Conservation (phyloP, 2,329 filamentous ascomycete species). For the Penicillium hesseltinei region DNA sequence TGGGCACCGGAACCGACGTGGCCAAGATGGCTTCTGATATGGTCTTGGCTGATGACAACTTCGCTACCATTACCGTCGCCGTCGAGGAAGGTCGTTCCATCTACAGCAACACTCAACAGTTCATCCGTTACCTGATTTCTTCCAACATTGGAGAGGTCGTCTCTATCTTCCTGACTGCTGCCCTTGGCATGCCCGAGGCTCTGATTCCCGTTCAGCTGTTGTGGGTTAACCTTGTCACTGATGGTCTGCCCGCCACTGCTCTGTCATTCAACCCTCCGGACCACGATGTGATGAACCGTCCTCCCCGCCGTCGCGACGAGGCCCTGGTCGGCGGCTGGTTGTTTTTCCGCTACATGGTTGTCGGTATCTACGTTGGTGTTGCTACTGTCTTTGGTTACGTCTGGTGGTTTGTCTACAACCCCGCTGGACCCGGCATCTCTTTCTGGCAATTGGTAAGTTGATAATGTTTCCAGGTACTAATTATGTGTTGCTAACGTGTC, state of each 20-base stretch:
- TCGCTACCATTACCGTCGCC: conserved; percentile 92
- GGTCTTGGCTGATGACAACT: conserved; percentile 98
- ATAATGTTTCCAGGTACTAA: conserved; percentile 6
- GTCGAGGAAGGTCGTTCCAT: conserved; percentile 97
- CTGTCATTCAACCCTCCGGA: conserved; percentile 98
- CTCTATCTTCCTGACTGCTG: conserved; percentile 96
- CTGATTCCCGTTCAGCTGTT: conserved; percentile 95
- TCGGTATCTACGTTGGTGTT: conserved; percentile 89
- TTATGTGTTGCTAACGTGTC: conserved; percentile 5
- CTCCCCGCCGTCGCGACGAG: conserved; percentile 89
- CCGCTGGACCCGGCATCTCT: conserved; percentile 81
- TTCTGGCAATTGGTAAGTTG: conserved; percentile 73
- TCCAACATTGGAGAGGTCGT: conserved; percentile 99
- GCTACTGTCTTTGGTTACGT: conserved; percentile 96
- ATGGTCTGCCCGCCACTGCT: conserved; percentile 92
- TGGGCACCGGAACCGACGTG: conserved; percentile 97
- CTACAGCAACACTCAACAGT: conserved; percentile 99
- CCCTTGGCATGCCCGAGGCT: conserved; percentile 95
- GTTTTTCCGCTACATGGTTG: conserved; percentile 95
- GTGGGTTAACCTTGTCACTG: conserved; percentile 98
- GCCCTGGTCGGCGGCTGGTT: conserved; percentile 90
- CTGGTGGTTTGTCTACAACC: conserved; percentile 99
- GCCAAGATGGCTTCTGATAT: conserved; percentile 96
- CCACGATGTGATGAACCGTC: conserved; percentile 93
- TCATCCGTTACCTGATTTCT: conserved; percentile 97